Percentiles rank a stretch among this genome's conserved stretches.
Evolutionary conservation across 371 early-diverging fungal species (phyloP).

Genomic region (Smittium culicis): DNA sequence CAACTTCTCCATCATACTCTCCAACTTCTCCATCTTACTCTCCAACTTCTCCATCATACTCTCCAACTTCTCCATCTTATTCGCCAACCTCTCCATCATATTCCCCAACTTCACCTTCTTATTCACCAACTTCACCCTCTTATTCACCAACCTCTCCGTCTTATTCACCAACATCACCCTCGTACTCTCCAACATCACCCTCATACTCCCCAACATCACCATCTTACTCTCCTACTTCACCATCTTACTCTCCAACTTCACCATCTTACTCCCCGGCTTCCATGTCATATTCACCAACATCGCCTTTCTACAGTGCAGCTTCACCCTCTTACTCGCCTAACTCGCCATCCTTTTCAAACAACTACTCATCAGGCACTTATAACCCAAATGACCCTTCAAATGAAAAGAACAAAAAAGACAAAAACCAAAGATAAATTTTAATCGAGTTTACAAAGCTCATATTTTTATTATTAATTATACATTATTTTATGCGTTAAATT

Average conservation of each 20-base stretch:
- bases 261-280: constrained; percentile 46
- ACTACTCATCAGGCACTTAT: constrained; percentile 44
- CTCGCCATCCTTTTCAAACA: constrained; percentile 69
- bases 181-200: constrained; percentile 34
- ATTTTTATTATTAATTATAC: too few species aligned
- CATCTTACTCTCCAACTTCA: constrained; percentile 27
- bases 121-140: constrained; percentile 67
- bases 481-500: too few species aligned
- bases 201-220: constrained; percentile 38
- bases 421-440: too few species aligned
- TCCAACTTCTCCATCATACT: constrained; percentile 40
- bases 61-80: constrained; percentile 38
- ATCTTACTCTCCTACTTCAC: constrained; percentile 48
- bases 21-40: constrained; percentile 57
- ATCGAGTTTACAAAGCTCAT: too few species aligned
- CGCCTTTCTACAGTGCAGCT: constrained; percentile 40
- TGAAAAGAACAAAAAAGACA: too few species aligned
- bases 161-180: constrained; percentile 44
- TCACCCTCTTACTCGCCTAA: constrained; percentile 57
- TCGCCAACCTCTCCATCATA: constrained; percentile 46
- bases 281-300: constrained; percentile 44
- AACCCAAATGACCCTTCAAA: constrained; percentile 28
- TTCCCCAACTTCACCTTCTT: constrained; percentile 43
- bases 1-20: constrained; percentile 56
- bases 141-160: constrained; percentile 64